Evolutionary conservation across 768 basidiomycete genomes (phyloP), one percentile per base, ranked within the genome.

Genomic region (Serpula lacrymans): DNA sequence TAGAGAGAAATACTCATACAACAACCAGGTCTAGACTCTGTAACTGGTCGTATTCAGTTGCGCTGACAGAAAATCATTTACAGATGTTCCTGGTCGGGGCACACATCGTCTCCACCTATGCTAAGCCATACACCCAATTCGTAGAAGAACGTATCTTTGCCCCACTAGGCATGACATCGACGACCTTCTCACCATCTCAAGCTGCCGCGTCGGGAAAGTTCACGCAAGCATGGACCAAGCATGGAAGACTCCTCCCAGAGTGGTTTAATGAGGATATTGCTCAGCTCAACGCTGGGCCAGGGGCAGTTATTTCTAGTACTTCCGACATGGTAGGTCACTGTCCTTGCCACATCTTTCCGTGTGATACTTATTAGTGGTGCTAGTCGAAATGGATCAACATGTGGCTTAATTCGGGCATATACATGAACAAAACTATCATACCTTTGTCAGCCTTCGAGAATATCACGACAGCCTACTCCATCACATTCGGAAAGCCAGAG

Each of bases 221-320:
- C 16, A 62, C 58, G 1, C 64, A 66, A 29, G 51, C 54, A 2
- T 70, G 64, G 65, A 52, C 58, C 2, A 34, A 24, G n/a, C 45
- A 42, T 11, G 64, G 68, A 1, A 47, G 67, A 16, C 46, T 59
- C 16, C 52, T 71, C 0, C 65, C 69, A 2, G 53, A 51, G 22
- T 60, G 54, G 46, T 55, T 66, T 13, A 45, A 43, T 1, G 63
- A 66, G 34, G 47, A 59, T 0, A 42, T 24, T 5, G 50, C 41
- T 5, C 48, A 54, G 0, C 21, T 60, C 12, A 46, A 51, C 11
- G 64, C 69, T 4, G 72, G 71, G 5, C 43, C 71, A 0, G 70
- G 68, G 2, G 74, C 71, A 1, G 30, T 75, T n/a, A 68, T 72
- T 21, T 69, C 72, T 23, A 70, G 46, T 18, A 60, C 58, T 0